Conservation (phyloP, 495 filamentous ascomycete species). For the Tuber umbilicatum region DNA sequence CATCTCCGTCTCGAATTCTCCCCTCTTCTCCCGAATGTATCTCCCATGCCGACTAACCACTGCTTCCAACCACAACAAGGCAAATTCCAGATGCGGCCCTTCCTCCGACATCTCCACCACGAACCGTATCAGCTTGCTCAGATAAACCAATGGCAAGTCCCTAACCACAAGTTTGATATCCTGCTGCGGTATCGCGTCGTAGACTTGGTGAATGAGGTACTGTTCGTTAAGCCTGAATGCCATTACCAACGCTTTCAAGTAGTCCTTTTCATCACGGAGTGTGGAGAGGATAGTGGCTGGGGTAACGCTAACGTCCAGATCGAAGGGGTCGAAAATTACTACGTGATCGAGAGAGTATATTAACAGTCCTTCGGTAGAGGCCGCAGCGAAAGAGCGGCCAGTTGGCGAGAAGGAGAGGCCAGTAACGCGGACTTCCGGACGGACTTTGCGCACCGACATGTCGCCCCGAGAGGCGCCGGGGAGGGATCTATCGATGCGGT, state of each 20-base stretch:
- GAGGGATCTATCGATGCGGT: slow-evolving; percentile 73
- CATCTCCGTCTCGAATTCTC: slow-evolving; percentile 70
- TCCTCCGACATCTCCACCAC: slow-evolving; percentile 83
- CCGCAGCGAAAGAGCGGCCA: slow-evolving; percentile 85
- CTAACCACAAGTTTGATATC: slow-evolving; percentile 73
- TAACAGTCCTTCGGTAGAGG: slow-evolving; percentile 86
- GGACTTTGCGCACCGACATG: slow-evolving; percentile 62
- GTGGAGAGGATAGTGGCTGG: slow-evolving; percentile 70
- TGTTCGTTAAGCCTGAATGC: slow-evolving; percentile 86
- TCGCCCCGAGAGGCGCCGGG: slow-evolving; percentile 85
- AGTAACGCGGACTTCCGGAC: slow-evolving; percentile 79
- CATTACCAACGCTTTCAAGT: slow-evolving; percentile 89
- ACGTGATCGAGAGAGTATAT: slow-evolving; percentile 81
- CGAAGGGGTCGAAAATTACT: slow-evolving; percentile 86
- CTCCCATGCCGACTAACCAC: slow-evolving; percentile 73
- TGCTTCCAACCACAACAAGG: slow-evolving; percentile 84
- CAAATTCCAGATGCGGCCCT: slow-evolving; percentile 87
- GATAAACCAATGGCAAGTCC: slow-evolving; percentile 76
- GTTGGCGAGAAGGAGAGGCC: slow-evolving; percentile 81
- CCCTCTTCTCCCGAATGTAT: slow-evolving; percentile 70
- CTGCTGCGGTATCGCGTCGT: slow-evolving; percentile 68
- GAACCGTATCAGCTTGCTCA: slow-evolving; percentile 71
- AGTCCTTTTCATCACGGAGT: slow-evolving; percentile 67
- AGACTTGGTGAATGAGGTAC: slow-evolving; percentile 70
- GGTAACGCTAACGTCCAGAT: slow-evolving; percentile 87